Conservation (phyloP, 2,329 filamentous ascomycete genomes). For the Hypoxylon sp. region DNA sequence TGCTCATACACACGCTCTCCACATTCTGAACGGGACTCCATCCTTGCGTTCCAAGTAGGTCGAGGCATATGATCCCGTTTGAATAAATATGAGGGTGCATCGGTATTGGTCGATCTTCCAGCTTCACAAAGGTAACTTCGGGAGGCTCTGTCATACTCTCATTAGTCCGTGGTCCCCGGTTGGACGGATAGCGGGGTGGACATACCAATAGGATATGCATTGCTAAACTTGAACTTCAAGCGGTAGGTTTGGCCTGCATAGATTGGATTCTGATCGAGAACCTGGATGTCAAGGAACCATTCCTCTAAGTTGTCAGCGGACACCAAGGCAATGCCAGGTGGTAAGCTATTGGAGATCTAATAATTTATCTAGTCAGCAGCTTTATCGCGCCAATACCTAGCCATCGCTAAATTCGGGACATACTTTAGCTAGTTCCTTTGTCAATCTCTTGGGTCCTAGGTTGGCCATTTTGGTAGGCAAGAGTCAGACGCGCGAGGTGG, state of each 20-base stretch:
- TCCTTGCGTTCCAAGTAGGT: constrained; percentile 87
- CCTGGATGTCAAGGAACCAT: constrained; percentile 93
- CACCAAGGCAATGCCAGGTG: constrained; percentile 82
- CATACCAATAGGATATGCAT: constrained; percentile 90
- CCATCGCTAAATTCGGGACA: constrained; percentile 14
- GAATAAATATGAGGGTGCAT: constrained; percentile 98
- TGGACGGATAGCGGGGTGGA: constrained; percentile 15
- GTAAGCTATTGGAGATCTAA: constrained; percentile 70
- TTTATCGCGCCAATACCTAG: background rate
- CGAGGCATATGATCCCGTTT: constrained; percentile 98
- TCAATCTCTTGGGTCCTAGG: constrained; percentile 70
- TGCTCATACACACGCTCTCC: constrained; percentile 95
- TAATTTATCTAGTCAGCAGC: constrained; percentile 26
- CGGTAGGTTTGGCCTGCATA: constrained; percentile 86
- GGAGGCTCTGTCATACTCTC: constrained; percentile 78
- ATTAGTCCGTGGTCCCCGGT: constrained; percentile 21
- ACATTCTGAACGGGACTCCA: constrained; percentile 99
- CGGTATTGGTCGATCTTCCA: constrained; percentile 78
- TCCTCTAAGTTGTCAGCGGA: constrained; percentile 86
- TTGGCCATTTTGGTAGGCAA: constrained; percentile 54
- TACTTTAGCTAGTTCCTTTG: constrained; percentile 73
- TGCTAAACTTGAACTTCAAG: constrained; percentile 87
- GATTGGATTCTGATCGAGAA: constrained; percentile 90
- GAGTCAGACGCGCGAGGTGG: constrained; percentile 14
- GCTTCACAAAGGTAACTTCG: constrained; percentile 88